A percentile compares a stretch with the other conserved stretches of the same genome.
Conservation (phyloP, 176 grass and related monocot genomes). For the Eleusine indica region DNA sequence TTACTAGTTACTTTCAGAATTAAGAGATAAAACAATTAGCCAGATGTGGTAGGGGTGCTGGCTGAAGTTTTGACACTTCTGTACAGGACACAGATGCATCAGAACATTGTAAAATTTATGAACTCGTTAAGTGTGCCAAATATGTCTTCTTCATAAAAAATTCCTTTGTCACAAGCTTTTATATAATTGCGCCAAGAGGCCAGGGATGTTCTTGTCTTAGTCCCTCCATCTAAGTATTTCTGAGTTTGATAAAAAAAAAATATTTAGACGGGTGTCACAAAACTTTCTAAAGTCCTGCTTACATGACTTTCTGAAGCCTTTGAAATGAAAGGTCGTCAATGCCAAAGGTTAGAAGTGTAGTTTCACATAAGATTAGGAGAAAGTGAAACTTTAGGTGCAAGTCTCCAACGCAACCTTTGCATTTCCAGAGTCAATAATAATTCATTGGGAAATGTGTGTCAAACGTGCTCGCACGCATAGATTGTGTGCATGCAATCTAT, state of each 20-base stretch:
- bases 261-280: too few species aligned
- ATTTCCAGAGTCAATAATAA: too few species aligned
- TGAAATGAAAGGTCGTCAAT: background rate
- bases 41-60: slow-evolving; percentile 22
- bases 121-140: background rate
- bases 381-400: too few species aligned
- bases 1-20: slow-evolving; percentile 20
- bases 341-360: background rate
- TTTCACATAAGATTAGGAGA: too few species aligned
- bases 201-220: too few species aligned
- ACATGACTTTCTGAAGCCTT: background rate
- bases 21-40: background rate
- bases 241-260: too few species aligned
- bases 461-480: too few species aligned
- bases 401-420: too few species aligned
- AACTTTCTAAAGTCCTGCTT: background rate
- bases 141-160: background rate
- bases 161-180: background rate
- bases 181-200: too few species aligned
- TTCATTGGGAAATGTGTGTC: too few species aligned
- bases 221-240: too few species aligned
- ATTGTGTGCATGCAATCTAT: too few species aligned
- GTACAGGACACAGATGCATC: slow-evolving; percentile 38
- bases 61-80: slow-evolving; percentile 33
- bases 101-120: slow-evolving; percentile 22